These are phyloP conservation scores for Clitopilus hobsonii DNA, from an alignment of 768 basidiomycete genomes.

Conservation along the genomic window DNA sequence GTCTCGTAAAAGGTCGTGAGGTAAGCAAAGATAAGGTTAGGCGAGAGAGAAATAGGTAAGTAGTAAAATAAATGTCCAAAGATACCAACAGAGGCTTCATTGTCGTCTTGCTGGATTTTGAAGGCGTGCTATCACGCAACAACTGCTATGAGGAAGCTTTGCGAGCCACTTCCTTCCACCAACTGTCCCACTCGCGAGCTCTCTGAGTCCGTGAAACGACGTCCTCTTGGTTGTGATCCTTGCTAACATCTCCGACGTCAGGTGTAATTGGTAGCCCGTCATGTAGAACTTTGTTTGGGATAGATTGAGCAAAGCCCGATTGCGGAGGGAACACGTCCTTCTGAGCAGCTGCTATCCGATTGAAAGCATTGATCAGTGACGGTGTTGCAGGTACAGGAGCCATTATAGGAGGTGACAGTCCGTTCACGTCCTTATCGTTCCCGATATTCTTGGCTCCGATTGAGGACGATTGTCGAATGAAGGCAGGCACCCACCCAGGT, in stretches of 20 bases:
- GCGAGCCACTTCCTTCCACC: constrained; percentile 39
- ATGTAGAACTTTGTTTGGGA: neutral
- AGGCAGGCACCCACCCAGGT: constrained; percentile 45
- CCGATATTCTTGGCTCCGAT: neutral
- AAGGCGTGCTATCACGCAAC: neutral
- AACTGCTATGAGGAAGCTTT: constrained; percentile 16
- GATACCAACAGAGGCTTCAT: neutral
- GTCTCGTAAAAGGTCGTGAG: constrained; percentile 1
- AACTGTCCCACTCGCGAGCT: constrained; percentile 34
- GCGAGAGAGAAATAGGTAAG: constrained; percentile 1
- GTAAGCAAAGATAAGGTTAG: constrained; percentile 6
- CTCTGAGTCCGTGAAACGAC: constrained; percentile 8
- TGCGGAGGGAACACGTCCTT: constrained; percentile 36
- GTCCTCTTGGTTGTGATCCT: constrained; percentile 8
- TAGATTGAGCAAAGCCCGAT: neutral
- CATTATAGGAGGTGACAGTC: constrained; percentile 10
- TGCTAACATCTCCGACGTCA: constrained; percentile 6
- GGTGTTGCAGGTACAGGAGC: constrained; percentile 55
- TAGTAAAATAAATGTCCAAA: neutral
- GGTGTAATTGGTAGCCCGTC: constrained; percentile 8
- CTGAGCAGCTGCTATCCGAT: constrained; percentile 54
- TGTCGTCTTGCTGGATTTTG: constrained; percentile 1
- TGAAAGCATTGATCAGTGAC: constrained; percentile 59
- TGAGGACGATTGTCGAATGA: constrained; percentile 33
- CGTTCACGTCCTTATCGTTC: neutral